A percentile compares a stretch with the other conserved stretches of the same genome.
Evolutionary conservation across 805 yeast species (phyloP).

Genomic region (Wickerhamiella bombiphila): DNA sequence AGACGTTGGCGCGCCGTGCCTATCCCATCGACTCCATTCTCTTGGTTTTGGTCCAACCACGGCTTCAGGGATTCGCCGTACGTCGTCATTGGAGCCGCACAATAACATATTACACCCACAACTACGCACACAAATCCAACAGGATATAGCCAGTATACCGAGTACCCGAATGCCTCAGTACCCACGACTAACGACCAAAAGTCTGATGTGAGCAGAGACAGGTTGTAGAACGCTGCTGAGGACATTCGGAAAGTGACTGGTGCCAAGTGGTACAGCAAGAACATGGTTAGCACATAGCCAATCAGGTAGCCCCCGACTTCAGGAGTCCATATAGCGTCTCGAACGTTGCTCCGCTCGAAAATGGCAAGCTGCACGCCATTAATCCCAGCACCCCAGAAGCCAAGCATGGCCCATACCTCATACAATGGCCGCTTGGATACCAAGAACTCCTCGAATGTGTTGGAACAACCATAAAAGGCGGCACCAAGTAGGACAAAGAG

Average conservation of each 20-base stretch:
- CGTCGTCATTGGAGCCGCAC: constrained; percentile 24
- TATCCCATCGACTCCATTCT: constrained; percentile 23
- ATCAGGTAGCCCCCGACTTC: constrained; percentile 30
- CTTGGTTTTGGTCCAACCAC: constrained; percentile 27
- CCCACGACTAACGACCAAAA: constrained; percentile 34
- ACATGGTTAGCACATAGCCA: constrained; percentile 29
- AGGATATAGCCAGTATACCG: constrained; percentile 33
- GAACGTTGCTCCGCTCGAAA: constrained; percentile 27
- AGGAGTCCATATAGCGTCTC: constrained; percentile 27
- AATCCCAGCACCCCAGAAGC: constrained; percentile 29
- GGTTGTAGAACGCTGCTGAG: constrained; percentile 33
- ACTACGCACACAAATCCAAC: constrained; percentile 32
- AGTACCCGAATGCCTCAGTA: constrained; percentile 31
- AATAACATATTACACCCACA: constrained; percentile 29
- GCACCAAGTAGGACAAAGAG: constrained; percentile 32
- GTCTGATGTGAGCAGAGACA: constrained; percentile 30
- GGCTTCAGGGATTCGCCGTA: constrained; percentile 31
- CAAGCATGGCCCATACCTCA: constrained; percentile 31
- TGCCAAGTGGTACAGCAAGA: constrained; percentile 28
- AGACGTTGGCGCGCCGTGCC: constrained; percentile 20
- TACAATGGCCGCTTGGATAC: constrained; percentile 32
- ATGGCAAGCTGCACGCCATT: constrained; percentile 33
- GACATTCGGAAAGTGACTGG: constrained; percentile 32
- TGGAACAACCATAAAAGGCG: constrained; percentile 31
- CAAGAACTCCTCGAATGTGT: constrained; percentile 30